phyloP scores from a whole-genome alignment of 2,329 filamentous ascomycete species.

The Neofusicoccum sp. region DNA sequence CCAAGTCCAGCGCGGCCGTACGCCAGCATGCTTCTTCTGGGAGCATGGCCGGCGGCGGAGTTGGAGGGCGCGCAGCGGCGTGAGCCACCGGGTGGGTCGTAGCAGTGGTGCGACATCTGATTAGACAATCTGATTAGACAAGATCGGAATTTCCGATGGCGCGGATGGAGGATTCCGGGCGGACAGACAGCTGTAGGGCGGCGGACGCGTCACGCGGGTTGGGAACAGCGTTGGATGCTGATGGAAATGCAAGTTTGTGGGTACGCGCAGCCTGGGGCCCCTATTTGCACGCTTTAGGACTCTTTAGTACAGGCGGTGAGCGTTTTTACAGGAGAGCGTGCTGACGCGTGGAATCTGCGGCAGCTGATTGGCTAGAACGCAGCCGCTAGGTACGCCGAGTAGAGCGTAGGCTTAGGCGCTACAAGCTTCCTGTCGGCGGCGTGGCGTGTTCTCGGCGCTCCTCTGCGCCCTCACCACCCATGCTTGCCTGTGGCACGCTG shows the following conservation, averaged over 20 bases:
- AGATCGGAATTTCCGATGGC: neutral
- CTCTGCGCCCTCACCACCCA: neutral
- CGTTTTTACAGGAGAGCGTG: neutral
- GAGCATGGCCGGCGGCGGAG: no score
- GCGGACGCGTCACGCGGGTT: neutral
- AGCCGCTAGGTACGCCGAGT: neutral
- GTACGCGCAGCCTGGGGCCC: neutral
- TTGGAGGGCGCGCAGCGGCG: neutral
- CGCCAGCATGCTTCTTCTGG: no score
- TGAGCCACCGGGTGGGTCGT: neutral
- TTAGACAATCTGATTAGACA: conserved; percentile 8
- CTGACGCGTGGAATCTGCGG: neutral
- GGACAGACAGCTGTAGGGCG: no score
- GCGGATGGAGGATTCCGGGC: neutral
- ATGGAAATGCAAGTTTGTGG: neutral
- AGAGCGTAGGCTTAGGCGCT: neutral
- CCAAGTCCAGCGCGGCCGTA: no score
- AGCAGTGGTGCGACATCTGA: neutral
- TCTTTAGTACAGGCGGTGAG: neutral
- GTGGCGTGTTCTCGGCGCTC: neutral
- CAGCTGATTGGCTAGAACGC: neutral
- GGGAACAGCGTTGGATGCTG: neutral
- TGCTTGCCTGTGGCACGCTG: no score
- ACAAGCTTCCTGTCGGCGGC: neutral
- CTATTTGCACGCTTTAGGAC: neutral